Evolutionary conservation across 495 filamentous ascomycete genomes (phyloP).

Genomic region (Diplogelasinospora grovesii): DNA sequence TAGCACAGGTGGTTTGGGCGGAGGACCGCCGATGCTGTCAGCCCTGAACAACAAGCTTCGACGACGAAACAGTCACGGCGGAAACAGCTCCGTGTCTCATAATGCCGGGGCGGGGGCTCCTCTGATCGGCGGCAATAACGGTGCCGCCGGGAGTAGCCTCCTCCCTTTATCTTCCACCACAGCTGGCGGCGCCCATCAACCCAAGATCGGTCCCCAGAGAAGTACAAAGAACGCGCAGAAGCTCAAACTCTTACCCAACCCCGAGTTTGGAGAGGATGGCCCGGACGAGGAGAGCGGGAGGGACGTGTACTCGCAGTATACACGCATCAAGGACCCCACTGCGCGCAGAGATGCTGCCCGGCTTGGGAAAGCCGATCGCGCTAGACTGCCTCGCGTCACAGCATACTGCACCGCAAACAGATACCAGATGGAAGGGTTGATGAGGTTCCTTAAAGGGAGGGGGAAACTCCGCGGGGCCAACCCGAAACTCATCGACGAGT

Average conservation of each 20-base stretch:
- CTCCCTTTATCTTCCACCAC: slow-evolving; percentile 48
- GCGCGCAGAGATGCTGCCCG: slow-evolving; percentile 88
- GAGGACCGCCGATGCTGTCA: slow-evolving; percentile 64
- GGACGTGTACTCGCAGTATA: slow-evolving; percentile 92
- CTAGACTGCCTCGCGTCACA: slow-evolving; percentile 80
- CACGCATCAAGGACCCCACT: slow-evolving; percentile 91
- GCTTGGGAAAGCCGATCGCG: slow-evolving; percentile 87
- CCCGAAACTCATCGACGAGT: slow-evolving; percentile 92
- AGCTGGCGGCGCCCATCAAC: slow-evolving; percentile 35
- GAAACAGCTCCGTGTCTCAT: no score
- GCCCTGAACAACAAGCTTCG: slow-evolving; percentile 81
- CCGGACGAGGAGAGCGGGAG: slow-evolving; percentile 83
- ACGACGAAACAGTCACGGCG: slow-evolving; percentile 74
- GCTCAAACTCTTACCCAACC: slow-evolving; percentile 87
- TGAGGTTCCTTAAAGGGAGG: slow-evolving; percentile 82
- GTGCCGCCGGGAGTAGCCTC: slow-evolving; percentile 15
- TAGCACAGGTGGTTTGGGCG: slow-evolving; percentile 23
- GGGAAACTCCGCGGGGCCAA: slow-evolving; percentile 65
- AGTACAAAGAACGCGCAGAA: slow-evolving; percentile 95
- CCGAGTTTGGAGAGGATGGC: slow-evolving; percentile 69
- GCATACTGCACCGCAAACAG: slow-evolving; percentile 92
- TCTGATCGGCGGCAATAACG: slow-evolving; percentile 3
- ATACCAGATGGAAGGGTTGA: slow-evolving; percentile 79
- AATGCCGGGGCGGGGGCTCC: no score
- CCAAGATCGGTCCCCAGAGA: slow-evolving; percentile 90